Evolutionary conservation across 257 asterid genomes (phyloP), one percentile per base, ranked within the genome.

Genomic region (Solanum gracilifrons): DNA sequence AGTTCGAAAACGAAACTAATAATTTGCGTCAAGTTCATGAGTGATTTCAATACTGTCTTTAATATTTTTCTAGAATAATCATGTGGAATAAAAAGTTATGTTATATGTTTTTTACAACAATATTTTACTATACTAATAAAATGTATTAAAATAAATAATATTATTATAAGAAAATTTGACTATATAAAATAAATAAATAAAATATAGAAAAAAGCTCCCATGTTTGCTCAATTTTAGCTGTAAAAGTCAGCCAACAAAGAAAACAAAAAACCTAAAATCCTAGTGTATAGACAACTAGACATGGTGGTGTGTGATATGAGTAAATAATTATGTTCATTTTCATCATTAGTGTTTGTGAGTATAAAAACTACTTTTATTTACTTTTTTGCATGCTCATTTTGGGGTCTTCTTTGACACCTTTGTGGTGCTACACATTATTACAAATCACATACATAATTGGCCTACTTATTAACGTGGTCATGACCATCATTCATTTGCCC

Each of bases 181-280:
- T 2, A 5, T 21, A 62, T 5, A 10, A 27, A 13, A 68, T 5
- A 68, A 12, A 75, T 21, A 36, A 37, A 37, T 23, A 4, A 37
- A 36, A 11, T 3, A 46, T 60, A 88, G 83, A 82, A 85, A 36
- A 77, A 37, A n/a, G 27, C 43, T 72, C 23, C 29, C 72, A 76
- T 77, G 82, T 68, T 71, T 71, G 46, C 88, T 86, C 68, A 88
- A 90, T 86, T 87, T 90, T 51, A 39, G 90, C 87, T 87, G 37
- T 84, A 80, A 76, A 84, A 85, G 51, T 41, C 48, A 27, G 85
- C 39, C 83, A 71, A 89, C 37, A 85, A 29, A 68, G 10, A 62
- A 33, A 33, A 31, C 12, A 31, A 37, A 6, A 2, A 16, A 23
- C 32, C 32, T 76, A 9, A 48, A 32, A 8, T 79, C 5, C 15